Percentiles rank a stretch among this genome's conserved stretches.
These are phyloP conservation scores for Carpinus viminea DNA, from an alignment of 306 rosid species.

Conservation along the genomic window DNA sequence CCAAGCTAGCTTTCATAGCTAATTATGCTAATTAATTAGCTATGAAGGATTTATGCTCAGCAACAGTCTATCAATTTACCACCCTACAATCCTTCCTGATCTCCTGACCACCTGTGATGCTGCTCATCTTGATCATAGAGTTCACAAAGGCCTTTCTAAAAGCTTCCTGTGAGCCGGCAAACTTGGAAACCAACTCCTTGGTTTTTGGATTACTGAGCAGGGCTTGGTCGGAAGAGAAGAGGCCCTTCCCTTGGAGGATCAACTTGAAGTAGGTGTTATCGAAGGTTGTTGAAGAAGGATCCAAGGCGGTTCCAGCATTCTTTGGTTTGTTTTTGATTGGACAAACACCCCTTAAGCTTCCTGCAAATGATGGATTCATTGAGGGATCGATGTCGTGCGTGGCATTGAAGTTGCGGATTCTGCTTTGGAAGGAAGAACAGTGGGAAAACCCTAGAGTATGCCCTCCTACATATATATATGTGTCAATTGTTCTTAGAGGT, in stretches of 20 bases:
- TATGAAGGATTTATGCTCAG: no score
- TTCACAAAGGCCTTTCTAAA: conserved; percentile 63
- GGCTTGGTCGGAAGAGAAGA: conserved; percentile 76
- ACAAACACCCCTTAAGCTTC: conserved; percentile 43
- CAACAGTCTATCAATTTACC: conserved; percentile 29
- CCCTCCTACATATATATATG: conserved; percentile 55
- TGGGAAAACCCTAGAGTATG: conserved; percentile 91
- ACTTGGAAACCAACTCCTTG: conserved; percentile 55
- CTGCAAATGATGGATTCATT: conserved; percentile 50
- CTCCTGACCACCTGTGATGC: conserved; percentile 53
- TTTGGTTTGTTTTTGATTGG: conserved; percentile 48
- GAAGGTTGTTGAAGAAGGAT: conserved; percentile 48
- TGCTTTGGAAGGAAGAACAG: conserved; percentile 61
- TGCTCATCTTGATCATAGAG: conserved; percentile 81
- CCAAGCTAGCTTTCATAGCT: neutral
- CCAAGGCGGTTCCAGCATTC: conserved; percentile 58
- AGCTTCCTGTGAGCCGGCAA: conserved; percentile 40
- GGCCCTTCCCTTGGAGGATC: conserved; percentile 53
- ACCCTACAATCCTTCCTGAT: conserved; percentile 57
- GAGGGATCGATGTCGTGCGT: conserved; percentile 63
- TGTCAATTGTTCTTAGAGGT: neutral
- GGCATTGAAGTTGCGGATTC: conserved; percentile 61
- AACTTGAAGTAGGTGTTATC: conserved; percentile 67
- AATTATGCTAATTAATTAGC: no score
- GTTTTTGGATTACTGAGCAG: conserved; percentile 53